A percentile compares a stretch with the other conserved stretches of the same genome.
Conservation (phyloP, 2,329 filamentous ascomycete species). For the Xylaria sp. region DNA sequence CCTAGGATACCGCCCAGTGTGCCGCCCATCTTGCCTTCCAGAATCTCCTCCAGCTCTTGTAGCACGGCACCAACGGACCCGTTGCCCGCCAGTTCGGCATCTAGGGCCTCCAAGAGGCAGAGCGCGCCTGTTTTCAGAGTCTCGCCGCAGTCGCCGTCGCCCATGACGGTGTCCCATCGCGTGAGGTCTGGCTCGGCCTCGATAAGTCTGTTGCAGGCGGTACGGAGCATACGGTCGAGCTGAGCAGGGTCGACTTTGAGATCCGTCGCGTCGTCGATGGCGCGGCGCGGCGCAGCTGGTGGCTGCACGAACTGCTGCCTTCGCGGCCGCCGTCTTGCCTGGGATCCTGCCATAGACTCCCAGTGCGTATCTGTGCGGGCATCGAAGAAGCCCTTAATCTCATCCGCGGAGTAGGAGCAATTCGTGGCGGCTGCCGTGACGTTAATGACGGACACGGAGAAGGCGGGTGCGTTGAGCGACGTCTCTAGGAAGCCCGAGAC, state of each 20-base stretch:
- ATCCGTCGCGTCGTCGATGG: constrained; percentile 55
- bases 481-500: constrained; percentile 75
- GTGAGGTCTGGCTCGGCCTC: constrained; percentile 71
- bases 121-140: constrained; percentile 66
- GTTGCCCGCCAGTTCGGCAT: constrained; percentile 52
- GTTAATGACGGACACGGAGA: constrained; percentile 75
- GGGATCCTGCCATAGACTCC: constrained; percentile 63
- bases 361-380: constrained; percentile 68
- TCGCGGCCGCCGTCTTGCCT: constrained; percentile 53
- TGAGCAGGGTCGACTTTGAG: constrained; percentile 62
- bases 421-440: constrained; percentile 59
- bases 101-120: constrained; percentile 60
- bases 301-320: constrained; percentile 58
- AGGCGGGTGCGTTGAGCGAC: constrained; percentile 76
- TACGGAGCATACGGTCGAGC: constrained; percentile 66
- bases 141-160: constrained; percentile 75
- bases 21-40: constrained; percentile 66
- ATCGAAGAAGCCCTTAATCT: constrained; percentile 74
- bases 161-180: constrained; percentile 71
- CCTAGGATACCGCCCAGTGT: constrained; percentile 50
- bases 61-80: constrained; percentile 62
- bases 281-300: constrained; percentile 51
- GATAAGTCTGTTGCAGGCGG: constrained; percentile 64
- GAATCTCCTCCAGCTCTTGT: constrained; percentile 62
- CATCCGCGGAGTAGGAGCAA: constrained; percentile 59